phyloP scores from a whole-genome alignment of 495 filamentous ascomycete species.

The Sordaria brevicollis region DNA sequence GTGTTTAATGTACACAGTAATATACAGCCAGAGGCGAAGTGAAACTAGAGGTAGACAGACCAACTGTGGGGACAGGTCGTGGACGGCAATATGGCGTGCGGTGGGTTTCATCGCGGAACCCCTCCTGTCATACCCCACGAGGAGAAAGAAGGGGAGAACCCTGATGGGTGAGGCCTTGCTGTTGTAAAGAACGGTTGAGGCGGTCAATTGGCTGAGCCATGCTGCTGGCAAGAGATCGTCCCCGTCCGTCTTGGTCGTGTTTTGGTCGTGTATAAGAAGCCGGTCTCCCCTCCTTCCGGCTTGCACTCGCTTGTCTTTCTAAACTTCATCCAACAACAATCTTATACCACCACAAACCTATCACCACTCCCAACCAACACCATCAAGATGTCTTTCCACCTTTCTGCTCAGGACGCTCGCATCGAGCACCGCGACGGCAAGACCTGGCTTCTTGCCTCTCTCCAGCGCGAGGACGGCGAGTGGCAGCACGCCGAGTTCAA shows the following conservation, averaged over 20 bases:
- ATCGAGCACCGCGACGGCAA: constrained; percentile 26
- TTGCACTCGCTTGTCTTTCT: neutral
- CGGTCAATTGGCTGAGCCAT: neutral
- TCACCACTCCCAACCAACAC: neutral
- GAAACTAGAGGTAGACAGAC: neutral
- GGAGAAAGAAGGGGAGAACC: neutral
- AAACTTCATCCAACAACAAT: neutral
- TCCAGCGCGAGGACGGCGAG: constrained; percentile 20
- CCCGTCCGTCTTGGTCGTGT: too few species aligned
- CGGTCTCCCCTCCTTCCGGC: neutral
- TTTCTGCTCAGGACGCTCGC: constrained; percentile 23
- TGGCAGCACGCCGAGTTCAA: constrained; percentile 26
- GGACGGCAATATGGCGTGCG: neutral
- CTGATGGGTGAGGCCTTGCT: neutral
- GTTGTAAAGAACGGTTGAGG: neutral
- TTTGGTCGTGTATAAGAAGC: neutral
- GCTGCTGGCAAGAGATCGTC: neutral
- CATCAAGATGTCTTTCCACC: constrained; percentile 30
- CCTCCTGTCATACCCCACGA: neutral
- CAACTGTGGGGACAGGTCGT: neutral
- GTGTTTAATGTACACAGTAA: neutral
- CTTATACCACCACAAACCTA: neutral
- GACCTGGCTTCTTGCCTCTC: constrained; percentile 26
- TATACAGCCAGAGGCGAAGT: neutral
- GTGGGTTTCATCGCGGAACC: neutral